A percentile compares a stretch with the other conserved stretches of the same genome.
These are phyloP conservation scores for Tetrapisispora phaffii DNA, from an alignment of 805 yeast species.

Conservation along the genomic window DNA sequence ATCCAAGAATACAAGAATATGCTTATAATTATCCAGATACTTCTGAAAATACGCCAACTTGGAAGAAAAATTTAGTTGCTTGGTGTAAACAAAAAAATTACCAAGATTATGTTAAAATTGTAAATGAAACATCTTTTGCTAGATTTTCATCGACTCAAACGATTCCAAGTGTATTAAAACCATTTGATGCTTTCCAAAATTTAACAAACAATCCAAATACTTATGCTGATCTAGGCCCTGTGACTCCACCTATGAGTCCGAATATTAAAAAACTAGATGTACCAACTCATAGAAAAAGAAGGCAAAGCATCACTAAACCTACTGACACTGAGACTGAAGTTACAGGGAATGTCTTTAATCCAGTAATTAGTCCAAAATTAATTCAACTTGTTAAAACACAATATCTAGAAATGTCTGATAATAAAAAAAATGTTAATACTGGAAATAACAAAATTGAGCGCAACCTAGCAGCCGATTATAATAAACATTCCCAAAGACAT, in stretches of 20 bases:
- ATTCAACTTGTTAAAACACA: conserved; percentile 24
- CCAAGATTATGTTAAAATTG: conserved; percentile 24
- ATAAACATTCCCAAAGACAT: conserved; percentile 11
- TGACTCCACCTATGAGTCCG: conserved; percentile 29
- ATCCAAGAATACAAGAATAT: conserved; percentile 23
- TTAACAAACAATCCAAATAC: conserved; percentile 6
- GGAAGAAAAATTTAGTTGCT: conserved; percentile 24
- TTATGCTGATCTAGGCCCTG: conserved; percentile 8
- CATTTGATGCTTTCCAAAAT: conserved; percentile 24
- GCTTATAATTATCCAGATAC: conserved; percentile 29
- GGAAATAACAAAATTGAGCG: neutral
- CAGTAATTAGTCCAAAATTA: conserved; percentile 22
- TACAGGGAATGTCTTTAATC: conserved; percentile 11
- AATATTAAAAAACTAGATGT: neutral
- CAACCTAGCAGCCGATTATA: neutral
- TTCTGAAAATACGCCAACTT: conserved; percentile 22
- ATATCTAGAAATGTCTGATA: neutral
- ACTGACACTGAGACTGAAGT: neutral
- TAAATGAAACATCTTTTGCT: conserved; percentile 4
- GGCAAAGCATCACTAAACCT: neutral
- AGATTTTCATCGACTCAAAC: conserved; percentile 3
- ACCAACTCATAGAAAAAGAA: neutral
- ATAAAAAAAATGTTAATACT: neutral
- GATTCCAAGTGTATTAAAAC: conserved; percentile 22
- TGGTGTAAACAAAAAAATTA: conserved; percentile 29